Base-by-base conservation (phyloP, 202 grass and related monocot species). In the Zizania palustris region DNA sequence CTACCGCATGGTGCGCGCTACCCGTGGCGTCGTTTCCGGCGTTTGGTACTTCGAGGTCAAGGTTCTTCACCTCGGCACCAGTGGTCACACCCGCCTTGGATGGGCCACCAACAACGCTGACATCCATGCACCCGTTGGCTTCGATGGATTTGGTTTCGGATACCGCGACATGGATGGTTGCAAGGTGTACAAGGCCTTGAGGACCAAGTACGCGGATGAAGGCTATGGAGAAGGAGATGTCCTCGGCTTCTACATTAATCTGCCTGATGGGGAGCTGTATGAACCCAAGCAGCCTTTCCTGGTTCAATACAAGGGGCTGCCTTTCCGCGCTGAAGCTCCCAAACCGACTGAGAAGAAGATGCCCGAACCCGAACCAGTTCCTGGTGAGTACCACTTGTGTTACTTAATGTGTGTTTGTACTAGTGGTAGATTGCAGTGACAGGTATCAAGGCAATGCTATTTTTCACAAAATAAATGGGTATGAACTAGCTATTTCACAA, bases 21-120 rank as follows among this genome's bases (percentile, higher is more conserved):
- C 91, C 35, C 82, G 94, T 20, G 94, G 94, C 11, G 77, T 97
- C 21, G 84, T 88, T 34, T 14, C 84, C 19, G 91, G 94, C 3
- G 89, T 77, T 3, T 90, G 94, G 94, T 97, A 92, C 80, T 97
- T 94, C 7, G 94, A 97, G 85, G 78, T 92, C 76, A 90, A 55
- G 82, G 70, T 94, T 37, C 56, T 80, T 55, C 87, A 77, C 78
- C 82, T 94, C 7, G 89, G 89, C 2, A 49, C 76, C 44, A 80
- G 80, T 0, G 94, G 94, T 15, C 91, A 90, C 77, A 90, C 94
- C 16, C 83, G 94, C 7, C 87, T 97, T 7, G 94, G 94, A 5
- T 94, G 94, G 94, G 90, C 89, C 5, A 94, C 89, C 41, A 90
- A 90, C 54, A 94, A 68, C 64, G 91, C 91, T 11, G 94, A 94